Conservation (phyloP, 1,139 yeast species). For the Kurtzmaniella quercitrusa region DNA sequence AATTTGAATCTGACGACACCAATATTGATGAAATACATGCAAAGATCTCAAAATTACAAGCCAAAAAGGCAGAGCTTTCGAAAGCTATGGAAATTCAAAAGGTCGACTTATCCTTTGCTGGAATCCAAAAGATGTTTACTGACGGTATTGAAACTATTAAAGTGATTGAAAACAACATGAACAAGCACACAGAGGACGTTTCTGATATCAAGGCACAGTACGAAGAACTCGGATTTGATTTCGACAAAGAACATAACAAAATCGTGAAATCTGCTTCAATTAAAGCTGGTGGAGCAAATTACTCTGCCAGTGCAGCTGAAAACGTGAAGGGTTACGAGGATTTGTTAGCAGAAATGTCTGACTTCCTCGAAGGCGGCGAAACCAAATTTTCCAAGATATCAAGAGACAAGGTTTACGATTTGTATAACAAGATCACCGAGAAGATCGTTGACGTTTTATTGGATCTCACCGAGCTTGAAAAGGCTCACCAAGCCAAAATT, state of each 20-base stretch:
- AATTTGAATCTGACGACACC: constrained; percentile 63
- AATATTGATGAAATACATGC: constrained; percentile 34
- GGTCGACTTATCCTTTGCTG: constrained; percentile 31
- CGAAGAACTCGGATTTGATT: constrained; percentile 41
- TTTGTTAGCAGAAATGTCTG: constrained; percentile 25
- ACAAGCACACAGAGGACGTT: constrained; percentile 44
- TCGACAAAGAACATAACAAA: constrained; percentile 46
- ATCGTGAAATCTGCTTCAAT: constrained; percentile 27
- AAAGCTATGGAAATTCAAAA: constrained; percentile 20
- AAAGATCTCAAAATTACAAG: constrained; percentile 20
- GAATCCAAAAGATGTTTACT: constrained; percentile 37
- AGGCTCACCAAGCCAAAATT: constrained; percentile 39
- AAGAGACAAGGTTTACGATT: constrained; percentile 32
- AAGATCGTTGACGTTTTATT: constrained; percentile 32
- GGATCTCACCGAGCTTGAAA: constrained; percentile 30
- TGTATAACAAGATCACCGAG: constrained; percentile 30
- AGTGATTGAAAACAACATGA: constrained; percentile 41
- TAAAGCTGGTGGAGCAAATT: constrained; percentile 30
- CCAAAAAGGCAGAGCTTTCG: constrained; percentile 19
- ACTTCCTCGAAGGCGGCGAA: constrained; percentile 24
- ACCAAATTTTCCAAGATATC: constrained; percentile 22
- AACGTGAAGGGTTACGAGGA: constrained; percentile 33
- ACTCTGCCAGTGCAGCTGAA: constrained; percentile 30
- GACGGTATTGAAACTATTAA: constrained; percentile 37
- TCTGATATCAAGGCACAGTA: constrained; percentile 36